These are phyloP conservation scores for Straminergon stramineum DNA, from an alignment of 225 moss, liverwort and hornwort species.

Conservation along the genomic window DNA sequence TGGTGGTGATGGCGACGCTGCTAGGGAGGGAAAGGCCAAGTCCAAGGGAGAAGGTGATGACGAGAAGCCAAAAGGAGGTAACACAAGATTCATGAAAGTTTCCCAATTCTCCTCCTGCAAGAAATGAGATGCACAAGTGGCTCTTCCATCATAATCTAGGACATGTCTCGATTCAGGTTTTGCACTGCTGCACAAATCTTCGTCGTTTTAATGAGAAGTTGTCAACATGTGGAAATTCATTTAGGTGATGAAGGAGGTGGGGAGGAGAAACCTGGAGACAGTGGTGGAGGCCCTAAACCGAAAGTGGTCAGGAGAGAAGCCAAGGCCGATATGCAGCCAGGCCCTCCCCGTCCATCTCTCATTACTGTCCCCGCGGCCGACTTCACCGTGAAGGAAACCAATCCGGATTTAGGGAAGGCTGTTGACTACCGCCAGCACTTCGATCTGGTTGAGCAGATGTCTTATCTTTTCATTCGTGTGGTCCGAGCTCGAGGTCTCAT, in stretches of 20 bases:
- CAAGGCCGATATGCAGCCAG: slow-evolving; percentile 25
- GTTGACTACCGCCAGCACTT: slow-evolving; percentile 78
- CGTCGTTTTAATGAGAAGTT: neutral
- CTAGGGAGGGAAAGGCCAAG: neutral
- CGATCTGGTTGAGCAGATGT: slow-evolving; percentile 87
- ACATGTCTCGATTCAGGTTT: neutral
- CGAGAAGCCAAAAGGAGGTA: neutral
- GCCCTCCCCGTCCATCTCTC: slow-evolving; percentile 22
- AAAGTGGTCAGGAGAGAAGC: slow-evolving; percentile 23
- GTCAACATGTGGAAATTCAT: neutral
- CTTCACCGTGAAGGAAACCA: slow-evolving; percentile 70
- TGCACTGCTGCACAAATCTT: neutral
- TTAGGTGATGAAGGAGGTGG: neutral
- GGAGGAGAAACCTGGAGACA: neutral
- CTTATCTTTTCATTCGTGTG: slow-evolving; percentile 65
- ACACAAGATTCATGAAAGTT: no score
- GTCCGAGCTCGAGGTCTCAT: slow-evolving; percentile 69
- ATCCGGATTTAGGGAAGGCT: slow-evolving; percentile 63
- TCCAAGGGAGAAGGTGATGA: neutral
- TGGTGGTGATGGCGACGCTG: neutral
- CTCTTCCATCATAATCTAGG: neutral
- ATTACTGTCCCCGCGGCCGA: slow-evolving; percentile 57
- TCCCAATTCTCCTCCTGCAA: neutral
- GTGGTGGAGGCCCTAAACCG: neutral
- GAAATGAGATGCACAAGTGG: neutral